A percentile compares a stretch with the other conserved stretches of the same genome.
phyloP scores from a whole-genome alignment of 805 yeast genomes.

The Candida pseudoglaebosa region DNA sequence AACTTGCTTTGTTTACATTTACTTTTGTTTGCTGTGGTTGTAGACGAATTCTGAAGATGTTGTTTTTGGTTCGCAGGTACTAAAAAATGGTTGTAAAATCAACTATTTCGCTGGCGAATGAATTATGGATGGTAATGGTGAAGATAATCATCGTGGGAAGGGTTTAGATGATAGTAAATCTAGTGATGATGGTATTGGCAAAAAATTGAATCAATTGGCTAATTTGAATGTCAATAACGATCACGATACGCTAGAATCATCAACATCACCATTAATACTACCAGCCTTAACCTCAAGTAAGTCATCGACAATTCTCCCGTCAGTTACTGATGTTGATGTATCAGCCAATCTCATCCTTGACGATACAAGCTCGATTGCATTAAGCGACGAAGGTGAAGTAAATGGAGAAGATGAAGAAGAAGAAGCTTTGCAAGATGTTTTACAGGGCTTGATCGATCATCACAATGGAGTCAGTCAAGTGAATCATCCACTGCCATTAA shows the following conservation, averaged over 20 bases:
- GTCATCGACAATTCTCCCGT: slow-evolving; percentile 2
- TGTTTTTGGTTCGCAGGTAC: no score
- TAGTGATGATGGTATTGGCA: background rate
- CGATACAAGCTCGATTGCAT: background rate
- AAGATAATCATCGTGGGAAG: background rate
- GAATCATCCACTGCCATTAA: slow-evolving; percentile 4
- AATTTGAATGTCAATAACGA: background rate
- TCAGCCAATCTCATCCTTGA: background rate
- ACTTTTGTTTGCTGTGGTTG: no score
- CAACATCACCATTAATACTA: background rate
- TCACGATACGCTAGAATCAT: background rate
- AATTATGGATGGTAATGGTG: background rate
- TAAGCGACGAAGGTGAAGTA: background rate
- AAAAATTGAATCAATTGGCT: background rate
- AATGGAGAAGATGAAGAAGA: background rate
- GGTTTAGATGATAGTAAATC: background rate
- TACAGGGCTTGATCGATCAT: slow-evolving; percentile 4
- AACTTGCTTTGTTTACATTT: no score
- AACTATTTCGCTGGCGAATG: slow-evolving; percentile 4
- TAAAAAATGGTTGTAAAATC: no score
- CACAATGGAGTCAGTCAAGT: no score
- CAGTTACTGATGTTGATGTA: slow-evolving; percentile 3
- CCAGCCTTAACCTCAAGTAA: background rate
- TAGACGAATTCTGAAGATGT: no score
- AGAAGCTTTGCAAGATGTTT: slow-evolving; percentile 5